phyloP scores from a whole-genome alignment of 2,329 filamentous ascomycete genomes.

The Fusarium phyllophilum region DNA sequence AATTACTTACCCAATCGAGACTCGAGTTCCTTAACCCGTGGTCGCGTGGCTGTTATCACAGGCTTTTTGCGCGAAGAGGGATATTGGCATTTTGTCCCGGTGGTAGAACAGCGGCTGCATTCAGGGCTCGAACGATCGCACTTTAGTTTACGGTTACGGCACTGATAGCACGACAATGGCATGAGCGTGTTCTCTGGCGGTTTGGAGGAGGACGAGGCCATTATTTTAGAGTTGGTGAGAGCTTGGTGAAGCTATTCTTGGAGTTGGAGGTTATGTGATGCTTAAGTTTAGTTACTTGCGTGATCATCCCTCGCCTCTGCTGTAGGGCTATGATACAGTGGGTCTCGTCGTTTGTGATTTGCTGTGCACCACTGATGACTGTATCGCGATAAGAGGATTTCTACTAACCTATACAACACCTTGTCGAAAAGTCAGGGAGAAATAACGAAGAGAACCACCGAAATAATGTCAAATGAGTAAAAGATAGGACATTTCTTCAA shows the following conservation, averaged over 20 bases:
- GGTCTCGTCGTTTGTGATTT: neutral
- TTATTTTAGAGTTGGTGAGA: neutral
- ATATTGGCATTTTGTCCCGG: slow-evolving; percentile 40
- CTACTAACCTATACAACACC: neutral
- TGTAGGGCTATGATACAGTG: neutral
- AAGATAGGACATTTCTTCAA: fast-evolving
- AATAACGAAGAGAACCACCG: fast-evolving
- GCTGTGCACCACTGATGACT: neutral
- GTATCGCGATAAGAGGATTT: neutral
- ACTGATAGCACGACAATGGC: slow-evolving; percentile 43
- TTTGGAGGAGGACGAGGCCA: slow-evolving; percentile 18
- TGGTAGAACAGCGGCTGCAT: slow-evolving; percentile 41
- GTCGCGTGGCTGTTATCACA: slow-evolving; percentile 39
- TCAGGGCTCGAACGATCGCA: slow-evolving; percentile 43
- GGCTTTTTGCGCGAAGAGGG: slow-evolving; percentile 41
- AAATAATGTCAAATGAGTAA: neutral
- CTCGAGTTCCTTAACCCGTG: slow-evolving; percentile 45
- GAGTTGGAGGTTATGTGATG: neutral
- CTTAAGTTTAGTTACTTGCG: neutral
- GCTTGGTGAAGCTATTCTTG: neutral
- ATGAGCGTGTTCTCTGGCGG: slow-evolving; percentile 10
- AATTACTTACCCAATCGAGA: slow-evolving; percentile 33
- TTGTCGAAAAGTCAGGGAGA: fast-evolving
- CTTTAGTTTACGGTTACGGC: slow-evolving; percentile 44
- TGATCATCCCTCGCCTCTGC: neutral